Conservation (phyloP, 2,329 filamentous ascomycete species). For the Pestalotiopsis sp. region DNA sequence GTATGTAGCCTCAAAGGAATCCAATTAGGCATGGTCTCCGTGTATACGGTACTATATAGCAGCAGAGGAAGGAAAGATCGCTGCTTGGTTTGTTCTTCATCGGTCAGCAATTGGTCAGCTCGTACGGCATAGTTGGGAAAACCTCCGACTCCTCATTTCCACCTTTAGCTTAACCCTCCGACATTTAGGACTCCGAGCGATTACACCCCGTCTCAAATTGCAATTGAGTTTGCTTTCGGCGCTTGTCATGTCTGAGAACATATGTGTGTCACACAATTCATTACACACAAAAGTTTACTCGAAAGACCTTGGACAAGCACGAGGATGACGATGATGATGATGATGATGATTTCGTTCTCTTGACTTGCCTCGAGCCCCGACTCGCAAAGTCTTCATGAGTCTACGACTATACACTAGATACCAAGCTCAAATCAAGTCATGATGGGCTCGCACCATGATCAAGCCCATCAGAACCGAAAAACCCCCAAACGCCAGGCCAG, state of each 20-base stretch:
- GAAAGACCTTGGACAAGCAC: background rate
- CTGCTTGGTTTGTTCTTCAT: background rate
- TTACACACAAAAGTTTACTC: background rate
- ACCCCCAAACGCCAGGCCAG: constrained; percentile 35
- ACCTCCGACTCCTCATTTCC: background rate
- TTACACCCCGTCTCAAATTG: background rate
- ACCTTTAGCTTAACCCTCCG: background rate
- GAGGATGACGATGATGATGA: background rate
- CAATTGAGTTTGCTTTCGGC: background rate
- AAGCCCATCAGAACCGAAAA: constrained; percentile 19
- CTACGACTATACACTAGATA: constrained; percentile 10
- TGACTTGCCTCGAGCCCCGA: constrained; percentile 3
- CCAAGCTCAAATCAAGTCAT: constrained; percentile 8
- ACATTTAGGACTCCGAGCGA: background rate
- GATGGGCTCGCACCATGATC: constrained; percentile 5
- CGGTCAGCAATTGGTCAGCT: background rate
- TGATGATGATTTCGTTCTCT: background rate
- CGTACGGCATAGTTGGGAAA: background rate
- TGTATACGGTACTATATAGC: background rate
- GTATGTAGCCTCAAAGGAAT: background rate
- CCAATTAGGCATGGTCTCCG: background rate
- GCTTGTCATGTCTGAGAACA: background rate
- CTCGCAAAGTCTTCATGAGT: constrained; percentile 5
- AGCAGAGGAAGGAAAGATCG: background rate
- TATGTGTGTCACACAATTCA: background rate